Percentiles rank a stretch among this genome's conserved stretches.
phyloP scores from a whole-genome alignment of 148 eudicot species.

The Rhododendron ferrugineum region DNA sequence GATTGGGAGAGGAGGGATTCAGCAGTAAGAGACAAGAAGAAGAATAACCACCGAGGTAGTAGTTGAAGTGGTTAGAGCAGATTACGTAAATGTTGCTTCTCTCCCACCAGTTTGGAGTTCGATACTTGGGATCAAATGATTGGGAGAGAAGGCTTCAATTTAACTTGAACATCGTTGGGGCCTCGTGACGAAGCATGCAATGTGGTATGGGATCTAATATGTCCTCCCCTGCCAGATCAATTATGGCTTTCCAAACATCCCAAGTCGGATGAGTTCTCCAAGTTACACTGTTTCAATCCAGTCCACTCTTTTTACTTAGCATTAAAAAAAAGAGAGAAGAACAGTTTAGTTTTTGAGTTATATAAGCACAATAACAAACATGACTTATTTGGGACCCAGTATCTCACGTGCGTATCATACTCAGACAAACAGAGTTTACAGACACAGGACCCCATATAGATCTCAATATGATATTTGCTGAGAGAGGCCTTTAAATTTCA shows the following conservation, averaged over 20 bases:
- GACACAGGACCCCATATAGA: not conserved
- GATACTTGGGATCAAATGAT: no score
- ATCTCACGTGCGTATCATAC: not conserved
- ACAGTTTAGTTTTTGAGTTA: not conserved
- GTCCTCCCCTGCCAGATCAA: no score
- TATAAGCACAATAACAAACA: not conserved
- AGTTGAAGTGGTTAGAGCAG: not conserved
- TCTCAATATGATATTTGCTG: not conserved
- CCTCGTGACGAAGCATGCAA: no score
- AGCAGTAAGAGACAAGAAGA: not conserved
- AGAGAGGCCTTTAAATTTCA: not conserved
- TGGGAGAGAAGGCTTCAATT: no score
- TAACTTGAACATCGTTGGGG: no score
- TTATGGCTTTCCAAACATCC: not conserved
- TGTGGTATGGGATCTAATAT: no score
- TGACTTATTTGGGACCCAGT: not conserved
- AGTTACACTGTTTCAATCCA: not conserved
- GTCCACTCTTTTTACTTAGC: no score
- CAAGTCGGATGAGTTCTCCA: not conserved
- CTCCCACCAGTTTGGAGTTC: not conserved
- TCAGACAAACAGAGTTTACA: not conserved
- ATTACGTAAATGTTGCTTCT: not conserved
- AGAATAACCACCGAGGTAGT: no score
- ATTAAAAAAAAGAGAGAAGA: not conserved
- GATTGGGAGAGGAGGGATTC: not conserved